Percentiles rank a stretch among this genome's conserved stretches.
These are phyloP conservation scores for Acanthamoeba lenticulata DNA, from an alignment of 208 protist species.

Conservation along the genomic window DNA sequence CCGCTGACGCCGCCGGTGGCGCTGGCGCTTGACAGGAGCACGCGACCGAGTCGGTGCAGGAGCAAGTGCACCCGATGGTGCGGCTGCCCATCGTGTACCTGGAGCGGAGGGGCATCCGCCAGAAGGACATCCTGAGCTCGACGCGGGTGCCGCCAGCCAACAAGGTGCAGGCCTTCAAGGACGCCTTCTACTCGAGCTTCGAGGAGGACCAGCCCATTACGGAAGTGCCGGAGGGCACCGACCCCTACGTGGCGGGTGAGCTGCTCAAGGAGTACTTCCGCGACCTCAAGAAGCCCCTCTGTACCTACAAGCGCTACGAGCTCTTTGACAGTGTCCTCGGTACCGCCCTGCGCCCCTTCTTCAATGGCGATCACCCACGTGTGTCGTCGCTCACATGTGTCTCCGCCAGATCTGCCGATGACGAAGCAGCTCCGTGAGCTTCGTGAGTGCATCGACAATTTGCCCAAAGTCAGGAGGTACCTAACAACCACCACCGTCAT, in stretches of 20 bases:
- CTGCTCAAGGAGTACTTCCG: conserved; percentile 65
- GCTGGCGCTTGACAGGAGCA: no score
- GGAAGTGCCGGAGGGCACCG: conserved; percentile 22
- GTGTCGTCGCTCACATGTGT: not conserved
- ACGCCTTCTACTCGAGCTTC: conserved; percentile 30
- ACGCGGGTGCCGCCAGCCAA: not conserved
- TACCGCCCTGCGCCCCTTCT: not conserved
- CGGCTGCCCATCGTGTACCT: not conserved
- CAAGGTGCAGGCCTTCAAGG: conserved; percentile 59
- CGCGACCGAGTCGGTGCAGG: not conserved
- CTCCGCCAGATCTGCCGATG: not conserved
- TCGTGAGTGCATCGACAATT: not conserved
- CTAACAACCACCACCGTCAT: no score
- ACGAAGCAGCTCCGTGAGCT: not conserved
- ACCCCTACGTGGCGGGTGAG: conserved; percentile 30
- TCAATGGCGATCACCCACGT: not conserved
- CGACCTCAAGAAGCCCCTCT: conserved; percentile 44
- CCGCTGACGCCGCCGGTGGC: no score
- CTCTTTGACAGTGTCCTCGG: conserved; percentile 14
- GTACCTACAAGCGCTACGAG: conserved; percentile 61
- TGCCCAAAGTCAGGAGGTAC: conserved; percentile 66
- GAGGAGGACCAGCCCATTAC: not conserved
- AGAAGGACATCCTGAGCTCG: conserved; percentile 22
- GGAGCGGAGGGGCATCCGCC: conserved; percentile 3
- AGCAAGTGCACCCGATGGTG: conserved; percentile 68